phyloP scores from a whole-genome alignment of 148 eudicot species.

The Chenopodium album region DNA sequence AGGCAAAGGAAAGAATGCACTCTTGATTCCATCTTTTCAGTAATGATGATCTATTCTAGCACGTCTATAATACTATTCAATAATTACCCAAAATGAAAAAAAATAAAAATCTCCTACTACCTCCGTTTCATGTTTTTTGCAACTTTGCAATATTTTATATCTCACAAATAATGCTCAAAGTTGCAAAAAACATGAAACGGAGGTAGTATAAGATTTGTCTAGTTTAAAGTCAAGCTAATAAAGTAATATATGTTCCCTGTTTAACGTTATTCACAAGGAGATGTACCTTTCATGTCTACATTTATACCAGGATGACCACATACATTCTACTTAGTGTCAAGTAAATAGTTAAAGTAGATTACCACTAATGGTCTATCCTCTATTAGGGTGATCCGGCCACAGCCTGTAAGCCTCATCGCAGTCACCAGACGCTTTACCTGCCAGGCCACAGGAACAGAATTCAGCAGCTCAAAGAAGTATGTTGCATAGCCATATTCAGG shows the following conservation, averaged over 20 bases:
- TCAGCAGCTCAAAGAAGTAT: conserved; percentile 87
- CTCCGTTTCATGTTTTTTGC: no score
- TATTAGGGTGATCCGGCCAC: conserved; percentile 69
- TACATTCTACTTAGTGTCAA: neutral
- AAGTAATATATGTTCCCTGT: neutral
- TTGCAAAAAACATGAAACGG: no score
- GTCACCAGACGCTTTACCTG: conserved; percentile 90
- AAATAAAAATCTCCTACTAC: neutral
- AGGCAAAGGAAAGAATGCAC: neutral
- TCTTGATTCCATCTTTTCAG: neutral
- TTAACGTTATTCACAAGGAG: neutral
- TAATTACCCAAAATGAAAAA: neutral
- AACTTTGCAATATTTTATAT: no score
- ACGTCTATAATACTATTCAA: neutral
- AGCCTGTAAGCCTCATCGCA: conserved; percentile 82
- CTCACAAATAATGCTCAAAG: no score
- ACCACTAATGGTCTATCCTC: conserved; percentile 85
- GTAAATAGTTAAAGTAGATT: conserved; percentile 16
- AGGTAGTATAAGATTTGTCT: neutral
- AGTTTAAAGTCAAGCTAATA: neutral
- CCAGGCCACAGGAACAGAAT: conserved; percentile 64
- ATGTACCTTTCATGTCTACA: neutral
- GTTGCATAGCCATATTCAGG: conserved; percentile 98
- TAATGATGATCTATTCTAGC: neutral
- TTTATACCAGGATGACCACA: neutral